Conservation (phyloP, 441 rosid species). For the Bruguiera hainesii region DNA sequence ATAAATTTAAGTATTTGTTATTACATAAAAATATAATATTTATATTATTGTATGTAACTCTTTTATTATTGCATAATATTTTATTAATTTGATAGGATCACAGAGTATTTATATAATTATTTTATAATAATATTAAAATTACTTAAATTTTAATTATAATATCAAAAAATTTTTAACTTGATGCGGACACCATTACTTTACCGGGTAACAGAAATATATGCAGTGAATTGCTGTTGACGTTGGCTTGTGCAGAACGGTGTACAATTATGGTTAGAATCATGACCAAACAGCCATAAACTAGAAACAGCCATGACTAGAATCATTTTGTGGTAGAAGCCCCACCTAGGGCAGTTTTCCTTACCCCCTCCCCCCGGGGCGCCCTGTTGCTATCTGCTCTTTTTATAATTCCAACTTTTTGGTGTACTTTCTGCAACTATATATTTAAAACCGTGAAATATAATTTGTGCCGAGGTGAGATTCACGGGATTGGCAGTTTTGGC, state of each 20-base stretch:
- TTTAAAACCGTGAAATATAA: background rate
- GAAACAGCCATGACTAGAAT: conserved; percentile 24
- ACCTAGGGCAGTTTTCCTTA: conserved; percentile 10
- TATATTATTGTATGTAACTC: no score
- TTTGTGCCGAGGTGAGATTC: background rate
- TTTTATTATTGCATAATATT: no score
- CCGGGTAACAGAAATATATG: conserved; percentile 14
- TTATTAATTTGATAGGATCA: no score
- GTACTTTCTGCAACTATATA: conserved; percentile 18
- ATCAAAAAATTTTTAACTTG: no score
- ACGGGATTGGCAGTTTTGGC: conserved; percentile 5
- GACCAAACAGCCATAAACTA: conserved; percentile 19
- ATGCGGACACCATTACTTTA: background rate
- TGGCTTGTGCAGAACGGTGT: conserved; percentile 26
- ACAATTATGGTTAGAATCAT: conserved; percentile 24
- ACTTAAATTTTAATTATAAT: no score
- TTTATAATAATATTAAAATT: no score
- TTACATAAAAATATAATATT: no score
- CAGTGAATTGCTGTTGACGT: conserved; percentile 24
- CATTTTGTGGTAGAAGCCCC: conserved; percentile 26
- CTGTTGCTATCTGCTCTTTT: background rate
- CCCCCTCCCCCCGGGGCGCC: background rate
- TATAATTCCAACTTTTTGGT: conserved; percentile 7
- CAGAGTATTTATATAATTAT: no score
- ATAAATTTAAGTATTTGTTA: no score